A percentile compares a stretch with the other conserved stretches of the same genome.
phyloP scores from a whole-genome alignment of 495 filamentous ascomycete species.

The Trichoderma asperelloides region DNA sequence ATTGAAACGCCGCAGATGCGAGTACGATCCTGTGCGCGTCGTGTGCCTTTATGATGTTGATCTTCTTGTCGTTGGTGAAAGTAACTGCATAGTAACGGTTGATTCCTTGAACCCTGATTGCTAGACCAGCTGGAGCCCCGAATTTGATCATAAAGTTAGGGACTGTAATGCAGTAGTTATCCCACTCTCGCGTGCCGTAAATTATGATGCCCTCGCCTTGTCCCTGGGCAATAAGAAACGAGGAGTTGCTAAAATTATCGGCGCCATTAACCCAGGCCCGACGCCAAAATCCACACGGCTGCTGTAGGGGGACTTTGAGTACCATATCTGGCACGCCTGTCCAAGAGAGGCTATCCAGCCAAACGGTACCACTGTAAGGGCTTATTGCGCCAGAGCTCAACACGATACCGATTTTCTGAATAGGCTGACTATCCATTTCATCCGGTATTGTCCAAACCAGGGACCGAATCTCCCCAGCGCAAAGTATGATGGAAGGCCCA shows the following conservation, averaged over 20 bases:
- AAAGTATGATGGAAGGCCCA: background rate
- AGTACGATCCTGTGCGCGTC: slow-evolving; percentile 16
- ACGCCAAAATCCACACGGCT: slow-evolving; percentile 16
- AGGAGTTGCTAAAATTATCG: slow-evolving; percentile 14
- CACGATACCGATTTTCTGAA: slow-evolving; percentile 19
- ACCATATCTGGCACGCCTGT: slow-evolving; percentile 16
- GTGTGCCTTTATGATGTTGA: slow-evolving; percentile 16
- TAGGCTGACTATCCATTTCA: slow-evolving; percentile 16
- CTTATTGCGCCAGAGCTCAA: background rate
- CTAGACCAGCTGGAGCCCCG: slow-evolving; percentile 17
- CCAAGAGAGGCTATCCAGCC: slow-evolving; percentile 19
- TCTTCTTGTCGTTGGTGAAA: slow-evolving; percentile 10
- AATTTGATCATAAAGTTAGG: slow-evolving; percentile 16
- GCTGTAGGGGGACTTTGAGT: slow-evolving; percentile 3
- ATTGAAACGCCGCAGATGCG: slow-evolving; percentile 11
- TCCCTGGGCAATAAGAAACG: slow-evolving; percentile 20
- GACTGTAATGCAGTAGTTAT: slow-evolving; percentile 17
- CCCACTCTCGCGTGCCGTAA: slow-evolving; percentile 25
- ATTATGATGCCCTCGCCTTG: slow-evolving; percentile 19
- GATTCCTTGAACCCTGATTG: slow-evolving; percentile 19
- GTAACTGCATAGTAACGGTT: slow-evolving; percentile 21
- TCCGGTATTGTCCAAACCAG: slow-evolving; percentile 19
- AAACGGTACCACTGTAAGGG: slow-evolving; percentile 14
- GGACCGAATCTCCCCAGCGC: background rate
- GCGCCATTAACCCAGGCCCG: slow-evolving; percentile 21